phyloP scores from a whole-genome alignment of 441 rosid species.

The Pelargonium myrrhifolium region DNA sequence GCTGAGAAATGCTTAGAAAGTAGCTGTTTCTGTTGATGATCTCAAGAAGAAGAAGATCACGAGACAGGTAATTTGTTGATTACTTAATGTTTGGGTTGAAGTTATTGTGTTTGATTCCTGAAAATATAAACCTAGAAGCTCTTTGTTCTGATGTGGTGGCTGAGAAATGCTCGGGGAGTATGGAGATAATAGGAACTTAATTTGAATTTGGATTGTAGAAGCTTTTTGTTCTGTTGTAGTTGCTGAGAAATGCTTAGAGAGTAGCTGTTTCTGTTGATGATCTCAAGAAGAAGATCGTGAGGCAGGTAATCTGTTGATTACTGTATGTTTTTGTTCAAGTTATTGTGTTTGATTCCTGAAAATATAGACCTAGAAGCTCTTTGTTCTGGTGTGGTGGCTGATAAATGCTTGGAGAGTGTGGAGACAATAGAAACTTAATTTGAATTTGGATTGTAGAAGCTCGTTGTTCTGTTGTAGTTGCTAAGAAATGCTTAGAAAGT shows the following conservation, averaged over 20 bases:
- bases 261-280: slow-evolving; percentile 32
- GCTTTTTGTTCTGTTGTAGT: too few relatives aligned
- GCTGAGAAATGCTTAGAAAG: neutral
- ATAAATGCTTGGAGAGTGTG: neutral
- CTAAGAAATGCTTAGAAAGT: slow-evolving; percentile 29
- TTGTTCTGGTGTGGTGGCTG: neutral
- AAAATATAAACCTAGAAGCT: slow-evolving; percentile 3
- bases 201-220: too few relatives aligned
- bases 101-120: neutral
- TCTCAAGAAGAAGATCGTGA: slow-evolving; percentile 61
- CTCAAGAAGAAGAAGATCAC: slow-evolving; percentile 62
- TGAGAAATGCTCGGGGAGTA: neutral
- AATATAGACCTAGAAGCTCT: slow-evolving; percentile 1
- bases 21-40: slow-evolving; percentile 36
- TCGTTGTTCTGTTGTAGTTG: too few relatives aligned
- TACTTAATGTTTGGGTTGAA: neutral
- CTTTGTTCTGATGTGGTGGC: neutral
- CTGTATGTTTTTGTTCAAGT: neutral
- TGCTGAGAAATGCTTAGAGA: neutral
- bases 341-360: neutral
- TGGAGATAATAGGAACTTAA: too few relatives aligned
- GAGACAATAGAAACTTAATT: too few relatives aligned
- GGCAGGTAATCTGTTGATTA: slow-evolving; percentile 41
- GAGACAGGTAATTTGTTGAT: slow-evolving; percentile 45
- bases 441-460: too few relatives aligned